Base-by-base conservation (phyloP, 768 basidiomycete species). In the Candolleomyces eurysporus region DNA sequence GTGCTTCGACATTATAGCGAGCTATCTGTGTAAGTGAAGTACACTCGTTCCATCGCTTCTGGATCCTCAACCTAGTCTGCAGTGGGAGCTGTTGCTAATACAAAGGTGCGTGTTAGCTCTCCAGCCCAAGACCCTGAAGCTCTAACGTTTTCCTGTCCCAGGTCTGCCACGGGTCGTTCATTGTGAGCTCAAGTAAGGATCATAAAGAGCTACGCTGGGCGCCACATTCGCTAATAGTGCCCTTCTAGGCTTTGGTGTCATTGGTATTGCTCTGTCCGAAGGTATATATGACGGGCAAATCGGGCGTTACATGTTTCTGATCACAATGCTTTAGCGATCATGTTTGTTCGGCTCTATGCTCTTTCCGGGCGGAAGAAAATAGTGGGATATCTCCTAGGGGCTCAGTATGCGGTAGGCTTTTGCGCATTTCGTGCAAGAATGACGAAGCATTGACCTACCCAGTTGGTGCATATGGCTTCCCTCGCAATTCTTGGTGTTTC, bases 1-100 rank as follows among this genome's bases (percentile, higher is more conserved):
- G 49, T 51, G 49, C 49, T 22, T 51, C 49, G 49, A 51, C 21
- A 51, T 51, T 16, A 51, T 51, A 51, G 49, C 49, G n/a, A 30
- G 19, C 21, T 51, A 51, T 22, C 30, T 51, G 5, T 22, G 49
- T 51, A 30, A 26, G 49, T 51, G 7, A 2, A 22, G 9, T 4
- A 3, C 13, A 1, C 10, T 16, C 49, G 17, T 22, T 14, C 8
- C 4, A 26, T 14, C 14, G 9, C 19, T 19, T 22, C 19, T 7
- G 16, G n/a, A 1, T 31, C 10, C 46, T 48, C n/a, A 48, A 48
- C 21, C 43, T 45, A 22, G 21, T 22, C 46, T 8, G 7, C 46
- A 22, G 21, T 22, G 10, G 36, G 17, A 48, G 8, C 21, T 48
- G n/a, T 17, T 7, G 17, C 46, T 48, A 48, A 4, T 26, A 5